Evolutionary conservation across 2,329 filamentous ascomycete genomes (phyloP), one percentile per base, ranked within the genome.

Genomic region (Fusarium longipes): DNA sequence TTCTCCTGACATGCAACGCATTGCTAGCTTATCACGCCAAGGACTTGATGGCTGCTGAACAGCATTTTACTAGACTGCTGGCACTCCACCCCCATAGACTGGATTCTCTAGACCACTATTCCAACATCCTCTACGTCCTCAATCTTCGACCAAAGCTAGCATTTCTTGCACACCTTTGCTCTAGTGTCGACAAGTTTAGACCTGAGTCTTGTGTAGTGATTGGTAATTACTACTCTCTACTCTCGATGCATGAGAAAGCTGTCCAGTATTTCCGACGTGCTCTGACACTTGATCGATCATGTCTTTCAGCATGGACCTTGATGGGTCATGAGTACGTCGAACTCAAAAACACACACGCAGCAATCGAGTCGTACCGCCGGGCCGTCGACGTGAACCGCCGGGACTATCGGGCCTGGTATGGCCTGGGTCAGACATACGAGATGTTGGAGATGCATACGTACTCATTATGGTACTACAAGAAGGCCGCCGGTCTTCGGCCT

Each of bases 261-360:
- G 94, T 99, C 52, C 93, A 97, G 81, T 98, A 98, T 79, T 99
- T 99, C 82, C 91, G 96, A 5, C 90, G 96, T 22, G 96, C 96
- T 0, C 81, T 99, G 20, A 96, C 93, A 0, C 84, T 99, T 0
- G 96, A 99, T 76, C 89, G 95, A 11, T 91, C 89, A 25, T 99
- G 96, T 76, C 85, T 97, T 17, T 96, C 93, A 1, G 96, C 96
- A 3, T 99, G 96, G 96, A 99, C 96, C 0, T 84, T 99, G 2
- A 98, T 99, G 95, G 96, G 96, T 2, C 96, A 99, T 78, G 96
- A 99, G 77, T 99, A 97, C 72, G 93, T 98, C 53, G 96, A 99
- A 78, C 89, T 99, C 79, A 99, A 98, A 76, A 99, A 99, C 76
- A 98, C 95, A 0, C 96, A 99, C 73, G 95, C 96, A 0, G 96